phyloP scores from a whole-genome alignment of 148 eudicot genomes.

The Vaccinium myrtillus region DNA sequence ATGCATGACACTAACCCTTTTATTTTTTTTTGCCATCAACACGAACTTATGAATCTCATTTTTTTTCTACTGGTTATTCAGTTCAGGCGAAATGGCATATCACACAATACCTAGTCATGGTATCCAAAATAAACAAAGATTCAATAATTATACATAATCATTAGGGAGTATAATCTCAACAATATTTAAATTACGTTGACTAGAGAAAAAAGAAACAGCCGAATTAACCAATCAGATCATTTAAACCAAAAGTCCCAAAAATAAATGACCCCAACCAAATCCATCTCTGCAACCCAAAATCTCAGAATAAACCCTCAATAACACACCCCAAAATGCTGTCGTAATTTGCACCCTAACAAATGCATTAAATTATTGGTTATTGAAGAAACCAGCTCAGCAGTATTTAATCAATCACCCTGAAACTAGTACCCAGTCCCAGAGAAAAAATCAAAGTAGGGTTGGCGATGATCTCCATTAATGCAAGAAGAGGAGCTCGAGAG shows the following conservation, averaged over 20 bases:
- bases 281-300: background rate
- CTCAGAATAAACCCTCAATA: background rate
- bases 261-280: background rate
- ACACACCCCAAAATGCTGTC: background rate
- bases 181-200: background rate
- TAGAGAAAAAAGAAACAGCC: background rate
- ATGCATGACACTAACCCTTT: too few species aligned
- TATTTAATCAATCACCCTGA: slow-evolving; percentile 26
- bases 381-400: background rate
- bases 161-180: background rate
- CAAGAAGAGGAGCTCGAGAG: slow-evolving; percentile 18
- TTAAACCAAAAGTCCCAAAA: background rate
- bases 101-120: too few species aligned
- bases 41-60: too few species aligned
- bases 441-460: slow-evolving; percentile 35
- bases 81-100: too few species aligned
- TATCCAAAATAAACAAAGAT: too few species aligned
- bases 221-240: background rate
- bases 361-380: background rate
- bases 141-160: too few species aligned
- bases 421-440: slow-evolving; percentile 26
- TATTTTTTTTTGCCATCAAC: too few species aligned
- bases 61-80: too few species aligned
- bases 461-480: slow-evolving; percentile 14
- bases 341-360: background rate